phyloP scores from a whole-genome alignment of 2,329 filamentous ascomycete genomes.

The Monosporascus cannonballus region DNA sequence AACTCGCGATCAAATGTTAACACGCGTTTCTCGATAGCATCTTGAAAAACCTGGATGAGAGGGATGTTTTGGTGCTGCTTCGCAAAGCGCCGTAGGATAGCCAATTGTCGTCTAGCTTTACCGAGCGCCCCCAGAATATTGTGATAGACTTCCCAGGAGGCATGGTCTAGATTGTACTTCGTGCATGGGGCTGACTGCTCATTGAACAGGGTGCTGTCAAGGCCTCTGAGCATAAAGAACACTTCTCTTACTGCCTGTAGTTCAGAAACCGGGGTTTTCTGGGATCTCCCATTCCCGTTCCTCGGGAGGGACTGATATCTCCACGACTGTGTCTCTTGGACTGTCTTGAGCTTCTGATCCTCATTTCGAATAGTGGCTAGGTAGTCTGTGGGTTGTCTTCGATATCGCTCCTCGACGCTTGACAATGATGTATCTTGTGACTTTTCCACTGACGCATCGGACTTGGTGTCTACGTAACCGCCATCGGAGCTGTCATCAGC shows the following conservation, averaged over 20 bases:
- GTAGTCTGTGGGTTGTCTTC: slow-evolving; percentile 26
- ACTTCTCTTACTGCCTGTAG: slow-evolving; percentile 69
- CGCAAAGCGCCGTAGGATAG: slow-evolving; percentile 39
- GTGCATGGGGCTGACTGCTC: slow-evolving; percentile 31
- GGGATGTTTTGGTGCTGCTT: slow-evolving; percentile 41
- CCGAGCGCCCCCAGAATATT: slow-evolving; percentile 42
- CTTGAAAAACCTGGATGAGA: slow-evolving; percentile 66
- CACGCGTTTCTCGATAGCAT: slow-evolving; percentile 53
- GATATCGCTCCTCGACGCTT: slow-evolving; percentile 22
- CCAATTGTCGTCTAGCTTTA: slow-evolving; percentile 39
- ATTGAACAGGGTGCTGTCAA: slow-evolving; percentile 67
- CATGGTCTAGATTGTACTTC: slow-evolving; percentile 39
- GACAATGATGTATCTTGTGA: slow-evolving; percentile 33
- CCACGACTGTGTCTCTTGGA: slow-evolving; percentile 43
- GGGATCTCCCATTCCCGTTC: slow-evolving; percentile 26
- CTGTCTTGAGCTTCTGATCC: slow-evolving; percentile 26
- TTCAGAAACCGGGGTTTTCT: slow-evolving; percentile 55
- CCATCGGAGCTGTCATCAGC: slow-evolving; percentile 61
- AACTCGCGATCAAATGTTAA: slow-evolving; percentile 52
- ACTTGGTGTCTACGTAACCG: slow-evolving; percentile 36
- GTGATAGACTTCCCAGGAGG: slow-evolving; percentile 44
- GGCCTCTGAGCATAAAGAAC: slow-evolving; percentile 78
- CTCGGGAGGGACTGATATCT: slow-evolving; percentile 18
- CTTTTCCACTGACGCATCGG: slow-evolving; percentile 23
- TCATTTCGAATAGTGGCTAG: slow-evolving; percentile 29